Evolutionary conservation across 352 stramenopile genomes (phyloP), one percentile per base, ranked within the genome.

Genomic region (Phytophthora pseudosyringae): DNA sequence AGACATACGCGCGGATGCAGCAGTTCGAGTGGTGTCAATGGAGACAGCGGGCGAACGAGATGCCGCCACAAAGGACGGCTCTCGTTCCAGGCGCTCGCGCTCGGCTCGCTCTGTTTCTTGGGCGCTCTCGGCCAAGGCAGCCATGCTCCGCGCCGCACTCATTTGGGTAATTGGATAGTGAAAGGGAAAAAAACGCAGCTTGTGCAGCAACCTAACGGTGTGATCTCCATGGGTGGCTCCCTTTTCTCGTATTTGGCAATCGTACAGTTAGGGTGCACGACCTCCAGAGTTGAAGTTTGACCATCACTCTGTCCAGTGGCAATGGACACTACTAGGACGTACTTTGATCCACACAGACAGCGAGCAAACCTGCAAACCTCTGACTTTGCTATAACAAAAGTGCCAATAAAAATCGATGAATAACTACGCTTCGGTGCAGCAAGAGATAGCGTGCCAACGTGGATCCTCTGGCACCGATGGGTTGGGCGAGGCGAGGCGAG

Each of bases 131-230:
- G 79, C 79, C 4, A 88, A 32, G 3, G 57, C 50, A 21, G 49
- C 48, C 64, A 88, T 69, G 10, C 43, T 71, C 25, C 67, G 57
- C 3, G 71, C 71, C 1, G 78, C 71, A 58, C 46, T 80, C 47
- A 74, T 66, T 2, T 28, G 21, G 16, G 39, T 1, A 4, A 48
- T 39, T 41, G 16, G 33, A 31, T 21, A 62, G 9, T 64, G 47
- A 40, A 13, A 55, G 21, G 8, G n/a, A n/a, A n/a, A 31, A 47
- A 12, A 47, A n/a, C 38, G 21, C 6, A 40, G 11, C 7, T 35
- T 40, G 9, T 47, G 25, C 10, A 46, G 0, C 35, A 58, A 51
- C 13, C 56, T 43, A 57, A 56, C 43, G 38, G 55, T 31, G 31
- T 63, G 54, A 21, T 26, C 21, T 47, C 39, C 10, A 21, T 49